Conservation (phyloP, 495 filamentous ascomycete genomes). For the Cetradonia linearis region DNA sequence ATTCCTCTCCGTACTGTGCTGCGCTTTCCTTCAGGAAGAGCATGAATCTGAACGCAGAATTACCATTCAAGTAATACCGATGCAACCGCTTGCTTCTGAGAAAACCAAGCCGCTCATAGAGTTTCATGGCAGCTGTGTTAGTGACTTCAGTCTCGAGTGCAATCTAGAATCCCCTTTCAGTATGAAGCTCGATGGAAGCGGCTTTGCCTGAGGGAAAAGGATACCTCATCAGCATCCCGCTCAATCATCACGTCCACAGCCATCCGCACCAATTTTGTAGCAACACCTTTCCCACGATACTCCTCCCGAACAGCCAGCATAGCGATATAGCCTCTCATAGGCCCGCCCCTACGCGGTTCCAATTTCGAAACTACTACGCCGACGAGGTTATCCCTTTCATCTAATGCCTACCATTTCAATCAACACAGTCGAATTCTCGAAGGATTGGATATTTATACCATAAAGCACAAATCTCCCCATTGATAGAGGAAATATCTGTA, state of each 20-base stretch:
- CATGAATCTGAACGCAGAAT: slow-evolving; percentile 81
- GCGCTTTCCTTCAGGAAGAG: slow-evolving; percentile 65
- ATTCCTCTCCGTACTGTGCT: slow-evolving; percentile 35
- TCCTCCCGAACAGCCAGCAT: slow-evolving; percentile 84
- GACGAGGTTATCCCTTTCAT: slow-evolving; percentile 46
- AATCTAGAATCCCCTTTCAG: slow-evolving; percentile 40
- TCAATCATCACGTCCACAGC: slow-evolving; percentile 87
- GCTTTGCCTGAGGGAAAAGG: slow-evolving; percentile 8
- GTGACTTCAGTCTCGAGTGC: slow-evolving; percentile 95
- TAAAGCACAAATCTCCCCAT: slow-evolving; percentile 94
- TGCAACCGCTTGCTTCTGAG: slow-evolving; percentile 86
- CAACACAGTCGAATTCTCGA: background rate
- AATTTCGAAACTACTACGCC: slow-evolving; percentile 97
- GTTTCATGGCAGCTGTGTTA: slow-evolving; percentile 80
- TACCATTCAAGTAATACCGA: slow-evolving; percentile 94
- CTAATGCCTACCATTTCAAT: slow-evolving; percentile 49
- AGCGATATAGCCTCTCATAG: slow-evolving; percentile 89
- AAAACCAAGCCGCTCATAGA: slow-evolving; percentile 93
- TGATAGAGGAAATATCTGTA: slow-evolving; percentile 98
- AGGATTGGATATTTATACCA: slow-evolving; percentile 41
- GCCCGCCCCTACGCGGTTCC: slow-evolving; percentile 72
- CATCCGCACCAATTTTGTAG: slow-evolving; percentile 76
- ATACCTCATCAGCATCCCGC: slow-evolving; percentile 75
- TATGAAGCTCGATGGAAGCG: background rate
- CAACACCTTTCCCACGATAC: slow-evolving; percentile 78